These are phyloP conservation scores for Syzygium grande DNA, from an alignment of 345 rosid genomes.

Conservation along the genomic window DNA sequence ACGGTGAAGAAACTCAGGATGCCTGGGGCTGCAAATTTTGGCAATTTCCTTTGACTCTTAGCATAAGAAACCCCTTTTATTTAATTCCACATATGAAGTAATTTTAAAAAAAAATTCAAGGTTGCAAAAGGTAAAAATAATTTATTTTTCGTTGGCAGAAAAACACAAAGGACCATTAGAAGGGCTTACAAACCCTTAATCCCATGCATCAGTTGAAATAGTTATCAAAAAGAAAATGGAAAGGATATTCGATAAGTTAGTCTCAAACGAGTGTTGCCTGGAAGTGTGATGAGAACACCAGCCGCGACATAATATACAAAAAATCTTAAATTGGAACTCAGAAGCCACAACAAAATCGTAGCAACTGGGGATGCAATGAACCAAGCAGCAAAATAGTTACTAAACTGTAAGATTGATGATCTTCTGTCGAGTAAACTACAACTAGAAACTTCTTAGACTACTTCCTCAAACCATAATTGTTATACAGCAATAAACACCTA, in stretches of 20 bases:
- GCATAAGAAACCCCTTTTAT: background rate
- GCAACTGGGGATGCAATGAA: background rate
- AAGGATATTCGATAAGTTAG: background rate
- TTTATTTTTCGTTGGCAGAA: background rate
- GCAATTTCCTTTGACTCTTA: background rate
- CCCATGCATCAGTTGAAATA: background rate
- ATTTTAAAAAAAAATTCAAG: background rate
- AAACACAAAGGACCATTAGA: background rate
- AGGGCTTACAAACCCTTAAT: background rate
- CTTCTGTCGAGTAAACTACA: background rate
- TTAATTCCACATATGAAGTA: background rate
- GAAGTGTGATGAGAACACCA: background rate
- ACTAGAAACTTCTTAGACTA: background rate
- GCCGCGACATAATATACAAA: background rate
- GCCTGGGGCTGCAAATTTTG: background rate
- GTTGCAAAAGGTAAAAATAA: background rate
- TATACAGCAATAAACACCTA: background rate
- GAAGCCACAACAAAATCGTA: background rate
- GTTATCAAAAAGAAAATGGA: background rate
- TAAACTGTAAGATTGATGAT: background rate
- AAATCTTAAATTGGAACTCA: background rate
- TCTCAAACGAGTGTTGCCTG: background rate
- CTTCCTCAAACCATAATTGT: background rate
- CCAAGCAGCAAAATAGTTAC: background rate
- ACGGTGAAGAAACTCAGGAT: background rate